Percentiles rank a stretch among this genome's conserved stretches.
Conservation (phyloP, 1,284 basidiomycete species). For the Rhodotorula sp. region DNA sequence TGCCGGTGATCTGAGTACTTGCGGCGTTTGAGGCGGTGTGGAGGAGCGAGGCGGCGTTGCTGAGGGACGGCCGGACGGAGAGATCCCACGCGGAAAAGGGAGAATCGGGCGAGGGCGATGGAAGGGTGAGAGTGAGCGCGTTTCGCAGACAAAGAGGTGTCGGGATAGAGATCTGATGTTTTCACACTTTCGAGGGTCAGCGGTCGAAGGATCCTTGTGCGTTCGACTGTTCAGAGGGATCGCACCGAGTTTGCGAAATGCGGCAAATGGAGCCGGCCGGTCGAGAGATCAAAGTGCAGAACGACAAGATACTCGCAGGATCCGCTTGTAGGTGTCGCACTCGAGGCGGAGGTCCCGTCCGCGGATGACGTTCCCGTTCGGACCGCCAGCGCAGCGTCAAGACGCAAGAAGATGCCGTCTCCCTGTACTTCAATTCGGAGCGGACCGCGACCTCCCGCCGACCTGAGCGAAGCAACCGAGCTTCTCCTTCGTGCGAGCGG, state of each 20-base stretch:
- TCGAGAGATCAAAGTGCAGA: conserved; percentile 6
- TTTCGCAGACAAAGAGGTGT: conserved; percentile 28
- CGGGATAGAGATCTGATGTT: conserved; percentile 23
- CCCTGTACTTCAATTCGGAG: not conserved
- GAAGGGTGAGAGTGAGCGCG: conserved; percentile 18
- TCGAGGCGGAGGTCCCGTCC: not conserved
- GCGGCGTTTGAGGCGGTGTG: not conserved
- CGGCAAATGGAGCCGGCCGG: conserved; percentile 16
- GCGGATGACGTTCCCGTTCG: not conserved
- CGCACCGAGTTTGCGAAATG: conserved; percentile 30
- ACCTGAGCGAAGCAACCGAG: conserved; percentile 1
- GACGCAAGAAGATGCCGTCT: not conserved
- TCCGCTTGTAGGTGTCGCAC: not conserved
- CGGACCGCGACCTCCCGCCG: not conserved
- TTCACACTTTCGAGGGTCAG: too few relatives aligned
- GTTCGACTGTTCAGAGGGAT: not conserved
- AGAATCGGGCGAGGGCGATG: conserved; percentile 2
- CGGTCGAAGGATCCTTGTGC: not conserved
- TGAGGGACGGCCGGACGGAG: conserved; percentile 23
- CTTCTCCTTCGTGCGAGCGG: not conserved
- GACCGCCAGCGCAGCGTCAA: not conserved
- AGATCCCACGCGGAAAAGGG: conserved; percentile 22
- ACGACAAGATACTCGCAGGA: conserved; percentile 23
- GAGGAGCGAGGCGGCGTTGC: conserved; percentile 2
- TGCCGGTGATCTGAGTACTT: conserved; percentile 19